A percentile compares a stretch with the other conserved stretches of the same genome.
Conservation (phyloP, 768 basidiomycete genomes). For the Podaxis mareebaensis region DNA sequence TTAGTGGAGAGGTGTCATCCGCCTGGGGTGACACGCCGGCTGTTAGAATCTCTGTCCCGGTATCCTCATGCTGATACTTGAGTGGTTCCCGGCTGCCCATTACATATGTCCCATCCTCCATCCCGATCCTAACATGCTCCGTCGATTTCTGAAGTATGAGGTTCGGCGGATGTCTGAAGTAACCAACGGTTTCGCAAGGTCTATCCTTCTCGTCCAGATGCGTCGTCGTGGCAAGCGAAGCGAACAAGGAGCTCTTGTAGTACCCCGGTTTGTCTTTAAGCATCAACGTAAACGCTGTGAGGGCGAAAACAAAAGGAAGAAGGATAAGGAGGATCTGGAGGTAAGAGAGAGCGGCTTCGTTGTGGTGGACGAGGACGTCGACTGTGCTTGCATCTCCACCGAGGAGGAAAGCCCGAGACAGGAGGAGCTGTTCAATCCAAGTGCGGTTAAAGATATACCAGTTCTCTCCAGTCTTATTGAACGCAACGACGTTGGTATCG, state of each 20-base stretch:
- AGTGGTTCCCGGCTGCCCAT: neutral
- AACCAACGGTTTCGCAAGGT: neutral
- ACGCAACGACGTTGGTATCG: constrained; percentile 12
- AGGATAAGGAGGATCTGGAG: constrained; percentile 16
- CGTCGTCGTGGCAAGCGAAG: constrained; percentile 20
- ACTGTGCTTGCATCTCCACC: constrained; percentile 18
- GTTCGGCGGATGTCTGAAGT: neutral
- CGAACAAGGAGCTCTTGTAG: constrained; percentile 21
- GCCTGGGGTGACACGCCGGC: neutral
- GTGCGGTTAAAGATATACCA: constrained; percentile 17
- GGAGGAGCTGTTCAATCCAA: constrained; percentile 19
- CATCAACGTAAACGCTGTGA: constrained; percentile 13
- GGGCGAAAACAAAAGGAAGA: constrained; percentile 16
- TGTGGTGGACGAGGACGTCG: constrained; percentile 14
- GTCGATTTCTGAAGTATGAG: neutral
- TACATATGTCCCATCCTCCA: neutral
- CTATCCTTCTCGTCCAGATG: constrained; percentile 3
- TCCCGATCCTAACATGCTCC: neutral
- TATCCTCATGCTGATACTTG: neutral
- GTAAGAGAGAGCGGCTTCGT: constrained; percentile 13
- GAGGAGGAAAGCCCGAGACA: constrained; percentile 20
- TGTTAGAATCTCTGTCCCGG: neutral
- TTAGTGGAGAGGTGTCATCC: neutral
- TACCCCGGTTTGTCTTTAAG: constrained; percentile 19
- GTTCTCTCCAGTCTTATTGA: constrained; percentile 18